A percentile compares a stretch with the other conserved stretches of the same genome.
These are phyloP conservation scores for Fusarium abutilonis DNA, from an alignment of 2,329 filamentous ascomycete genomes.

Conservation along the genomic window DNA sequence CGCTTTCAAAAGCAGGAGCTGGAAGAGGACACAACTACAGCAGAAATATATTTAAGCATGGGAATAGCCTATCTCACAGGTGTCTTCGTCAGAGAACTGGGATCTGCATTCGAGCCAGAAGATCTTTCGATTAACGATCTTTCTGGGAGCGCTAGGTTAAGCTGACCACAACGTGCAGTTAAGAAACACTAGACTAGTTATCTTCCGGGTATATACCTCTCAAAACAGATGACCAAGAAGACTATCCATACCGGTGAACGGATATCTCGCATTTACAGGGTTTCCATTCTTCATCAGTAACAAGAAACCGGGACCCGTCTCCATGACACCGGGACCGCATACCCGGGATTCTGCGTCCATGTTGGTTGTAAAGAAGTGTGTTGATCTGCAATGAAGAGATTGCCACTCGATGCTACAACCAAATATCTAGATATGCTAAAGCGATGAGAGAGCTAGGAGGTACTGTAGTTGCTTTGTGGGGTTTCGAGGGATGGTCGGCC, in stretches of 20 bases:
- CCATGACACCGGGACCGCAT: background rate
- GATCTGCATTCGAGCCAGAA: background rate
- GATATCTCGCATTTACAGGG: background rate
- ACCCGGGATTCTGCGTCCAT: background rate
- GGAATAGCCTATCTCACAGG: conserved; percentile 8
- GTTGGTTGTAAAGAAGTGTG: too few species aligned
- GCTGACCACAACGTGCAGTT: conserved; percentile 1
- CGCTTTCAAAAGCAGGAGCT: background rate
- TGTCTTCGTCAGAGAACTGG: background rate
- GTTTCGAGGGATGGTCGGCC: background rate
- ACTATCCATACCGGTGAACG: background rate
- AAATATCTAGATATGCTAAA: too few species aligned
- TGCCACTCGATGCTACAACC: too few species aligned
- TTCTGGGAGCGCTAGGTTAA: background rate
- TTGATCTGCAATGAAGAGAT: background rate
- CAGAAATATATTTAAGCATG: background rate
- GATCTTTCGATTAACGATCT: too few species aligned
- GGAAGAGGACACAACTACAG: background rate
- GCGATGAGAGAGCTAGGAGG: background rate
- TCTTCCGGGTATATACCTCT: background rate
- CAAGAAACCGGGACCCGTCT: background rate
- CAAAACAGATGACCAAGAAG: background rate
- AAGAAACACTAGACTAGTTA: background rate
- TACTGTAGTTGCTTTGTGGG: background rate
- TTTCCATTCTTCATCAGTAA: background rate